Percentiles rank a stretch among this genome's conserved stretches.
phyloP scores from a whole-genome alignment of 192 early-diverging fungal genomes.

The Backusella australiensis region DNA sequence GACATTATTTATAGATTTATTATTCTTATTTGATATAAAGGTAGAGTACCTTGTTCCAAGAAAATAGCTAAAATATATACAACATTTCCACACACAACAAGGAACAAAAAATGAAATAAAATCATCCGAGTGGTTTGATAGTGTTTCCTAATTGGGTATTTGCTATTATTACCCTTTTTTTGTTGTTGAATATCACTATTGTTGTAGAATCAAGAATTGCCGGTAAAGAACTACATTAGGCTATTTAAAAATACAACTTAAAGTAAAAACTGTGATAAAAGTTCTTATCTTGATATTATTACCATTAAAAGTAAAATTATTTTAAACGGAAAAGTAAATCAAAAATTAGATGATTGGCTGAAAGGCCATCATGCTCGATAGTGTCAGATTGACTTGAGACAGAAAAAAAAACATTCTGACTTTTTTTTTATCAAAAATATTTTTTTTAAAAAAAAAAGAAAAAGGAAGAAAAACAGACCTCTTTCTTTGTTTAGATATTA shows the following conservation, averaged over 20 bases:
- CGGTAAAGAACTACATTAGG: too few species aligned
- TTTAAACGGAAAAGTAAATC: background rate
- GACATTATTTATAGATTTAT: background rate
- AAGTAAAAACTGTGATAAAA: background rate
- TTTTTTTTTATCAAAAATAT: background rate
- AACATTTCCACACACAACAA: background rate
- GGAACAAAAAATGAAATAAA: background rate
- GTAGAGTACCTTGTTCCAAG: background rate
- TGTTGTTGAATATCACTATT: too few species aligned
- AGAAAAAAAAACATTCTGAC: slow-evolving; percentile 4
- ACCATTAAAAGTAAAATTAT: background rate
- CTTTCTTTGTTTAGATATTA: background rate
- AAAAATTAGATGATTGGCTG: background rate
- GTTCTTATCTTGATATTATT: background rate
- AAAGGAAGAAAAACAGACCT: background rate
- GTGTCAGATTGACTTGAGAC: slow-evolving; percentile 6
- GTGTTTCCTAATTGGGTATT: background rate
- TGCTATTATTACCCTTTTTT: background rate
- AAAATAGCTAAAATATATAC: too few species aligned
- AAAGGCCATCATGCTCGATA: background rate
- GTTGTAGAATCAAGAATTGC: too few species aligned
- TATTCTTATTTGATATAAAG: background rate
- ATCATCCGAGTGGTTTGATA: background rate
- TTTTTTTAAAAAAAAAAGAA: background rate
- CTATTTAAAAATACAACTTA: too few species aligned